Evolutionary conservation across 2,329 filamentous ascomycete species (phyloP), one percentile per base, ranked within the genome.

Genomic region (Fusarium setosum): DNA sequence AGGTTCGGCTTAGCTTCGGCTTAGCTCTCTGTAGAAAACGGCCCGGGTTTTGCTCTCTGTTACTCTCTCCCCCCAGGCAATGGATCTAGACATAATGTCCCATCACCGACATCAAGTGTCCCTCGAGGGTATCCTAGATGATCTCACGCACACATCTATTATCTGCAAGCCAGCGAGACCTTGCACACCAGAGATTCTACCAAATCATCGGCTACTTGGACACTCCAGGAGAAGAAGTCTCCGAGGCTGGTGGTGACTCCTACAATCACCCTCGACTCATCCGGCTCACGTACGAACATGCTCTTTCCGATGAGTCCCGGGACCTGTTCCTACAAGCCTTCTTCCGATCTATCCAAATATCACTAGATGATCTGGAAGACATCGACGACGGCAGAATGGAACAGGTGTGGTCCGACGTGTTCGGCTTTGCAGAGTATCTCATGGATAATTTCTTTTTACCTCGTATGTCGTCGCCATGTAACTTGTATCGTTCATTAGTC

Each of bases 401-500:
- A 20, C 18, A 40, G 37, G 18, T 40, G 13, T 20, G 15, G 4
- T 40, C 18, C 18, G 21, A 21, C 20, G 20, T 40, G 17, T 17
- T 40, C 21, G 12, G 37, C 37, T 40, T 40, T 40, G 37, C 37
- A 40, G 37, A 40, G 37, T 40, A 40, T 15, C 37, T 40, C 18
- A 20, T 40, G 37, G 37, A 40, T 21, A 40, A 40, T 20, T 40
- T 40, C 37, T 40, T 40, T 20, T 40, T 40, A 20, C 37, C 37
- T 40, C 18, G 26, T 34, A 20, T 12, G n/a, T n/a, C n/a, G n/a
- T n/a, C n/a, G n/a, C n/a, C n/a, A n/a, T n/a, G n/a, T n/a, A n/a
- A n/a, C n/a, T 73, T 73, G n/a, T 50, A 45, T 4, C 70, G 69
- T 11, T 71, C 64, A 4, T 52, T 51, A 7, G 50, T 45, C 32